Conservation (phyloP, 345 rosid genomes). For the Mercurialis annua region DNA sequence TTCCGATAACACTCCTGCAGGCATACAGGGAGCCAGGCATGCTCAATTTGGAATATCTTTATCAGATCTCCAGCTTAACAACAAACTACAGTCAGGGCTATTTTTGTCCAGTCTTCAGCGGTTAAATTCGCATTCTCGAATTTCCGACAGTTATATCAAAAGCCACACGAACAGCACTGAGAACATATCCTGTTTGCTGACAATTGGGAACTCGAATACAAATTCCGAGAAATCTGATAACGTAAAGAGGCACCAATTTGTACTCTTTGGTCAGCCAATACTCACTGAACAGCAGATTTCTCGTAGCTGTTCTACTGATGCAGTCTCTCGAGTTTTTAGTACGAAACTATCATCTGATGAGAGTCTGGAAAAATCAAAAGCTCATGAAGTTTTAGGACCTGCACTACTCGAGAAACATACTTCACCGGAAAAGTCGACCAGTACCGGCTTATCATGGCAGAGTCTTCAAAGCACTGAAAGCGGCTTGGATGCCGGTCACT, state of each 20-base stretch:
- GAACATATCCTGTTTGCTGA: slow-evolving; percentile 67
- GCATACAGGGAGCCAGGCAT: slow-evolving; percentile 99
- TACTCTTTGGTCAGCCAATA: slow-evolving; percentile 88
- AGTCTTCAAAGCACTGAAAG: slow-evolving; percentile 31
- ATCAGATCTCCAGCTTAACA: slow-evolving; percentile 58
- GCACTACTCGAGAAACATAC: slow-evolving; percentile 26
- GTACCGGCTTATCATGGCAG: slow-evolving; percentile 46
- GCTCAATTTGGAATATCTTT: slow-evolving; percentile 72
- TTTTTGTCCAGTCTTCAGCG: slow-evolving; percentile 51
- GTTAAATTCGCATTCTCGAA: slow-evolving; percentile 42
- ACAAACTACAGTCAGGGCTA: slow-evolving; percentile 54
- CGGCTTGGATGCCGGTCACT: slow-evolving; percentile 59
- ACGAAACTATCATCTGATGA: slow-evolving; percentile 30
- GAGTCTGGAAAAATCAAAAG: slow-evolving; percentile 25
- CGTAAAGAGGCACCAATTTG: slow-evolving; percentile 60
- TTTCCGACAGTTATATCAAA: slow-evolving; percentile 33
- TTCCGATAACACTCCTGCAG: slow-evolving; percentile 79
- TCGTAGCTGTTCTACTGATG: slow-evolving; percentile 36
- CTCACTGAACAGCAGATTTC: slow-evolving; percentile 64
- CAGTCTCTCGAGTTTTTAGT: slow-evolving; percentile 31
- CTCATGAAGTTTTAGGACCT: slow-evolving; percentile 30
- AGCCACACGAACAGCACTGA: slow-evolving; percentile 36
- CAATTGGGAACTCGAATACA: slow-evolving; percentile 57
- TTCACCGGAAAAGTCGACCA: slow-evolving; percentile 31
- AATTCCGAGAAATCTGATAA: slow-evolving; percentile 48